A percentile compares a stretch with the other conserved stretches of the same genome.
Evolutionary conservation across 306 rosid genomes (phyloP).

Genomic region (Cyamopsis tetragonoloba): DNA sequence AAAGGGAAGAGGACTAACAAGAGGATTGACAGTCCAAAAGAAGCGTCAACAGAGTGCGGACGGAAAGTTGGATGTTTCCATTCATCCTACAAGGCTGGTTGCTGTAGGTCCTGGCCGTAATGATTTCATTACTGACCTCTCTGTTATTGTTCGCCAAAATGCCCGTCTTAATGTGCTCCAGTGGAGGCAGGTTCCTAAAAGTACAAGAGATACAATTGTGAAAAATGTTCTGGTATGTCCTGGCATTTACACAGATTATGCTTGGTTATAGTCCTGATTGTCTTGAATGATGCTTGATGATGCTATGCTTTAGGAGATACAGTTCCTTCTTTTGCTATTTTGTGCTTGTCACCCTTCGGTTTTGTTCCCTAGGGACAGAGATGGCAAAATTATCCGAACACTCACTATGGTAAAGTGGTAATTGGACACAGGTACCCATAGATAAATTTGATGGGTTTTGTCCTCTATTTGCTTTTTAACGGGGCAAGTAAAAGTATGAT

Average conservation of each 20-base stretch:
- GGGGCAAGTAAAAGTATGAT: too few species aligned
- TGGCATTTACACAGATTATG: neutral
- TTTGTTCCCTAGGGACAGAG: neutral
- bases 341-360: neutral
- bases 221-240: constrained; percentile 31
- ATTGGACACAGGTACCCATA: too few species aligned
- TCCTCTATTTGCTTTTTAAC: too few species aligned
- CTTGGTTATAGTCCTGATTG: constrained; percentile 11
- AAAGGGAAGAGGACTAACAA: constrained; percentile 32
- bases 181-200: constrained; percentile 36
- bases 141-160: constrained; percentile 37
- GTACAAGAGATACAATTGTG: constrained; percentile 31
- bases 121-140: constrained; percentile 40
- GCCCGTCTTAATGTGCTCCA: constrained; percentile 29
- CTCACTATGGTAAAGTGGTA: too few species aligned
- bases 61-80: constrained; percentile 43
- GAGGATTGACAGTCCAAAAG: constrained; percentile 26
- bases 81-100: constrained; percentile 38
- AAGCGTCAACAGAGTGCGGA: constrained; percentile 38
- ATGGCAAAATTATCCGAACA: too few species aligned
- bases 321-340: neutral
- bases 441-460: too few species aligned
- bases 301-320: neutral
- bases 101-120: constrained; percentile 45
- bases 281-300: constrained; percentile 10